Percentiles rank a stretch among this genome's conserved stretches.
Conservation (phyloP, 208 protist species). For the Angomonas desouzai region DNA sequence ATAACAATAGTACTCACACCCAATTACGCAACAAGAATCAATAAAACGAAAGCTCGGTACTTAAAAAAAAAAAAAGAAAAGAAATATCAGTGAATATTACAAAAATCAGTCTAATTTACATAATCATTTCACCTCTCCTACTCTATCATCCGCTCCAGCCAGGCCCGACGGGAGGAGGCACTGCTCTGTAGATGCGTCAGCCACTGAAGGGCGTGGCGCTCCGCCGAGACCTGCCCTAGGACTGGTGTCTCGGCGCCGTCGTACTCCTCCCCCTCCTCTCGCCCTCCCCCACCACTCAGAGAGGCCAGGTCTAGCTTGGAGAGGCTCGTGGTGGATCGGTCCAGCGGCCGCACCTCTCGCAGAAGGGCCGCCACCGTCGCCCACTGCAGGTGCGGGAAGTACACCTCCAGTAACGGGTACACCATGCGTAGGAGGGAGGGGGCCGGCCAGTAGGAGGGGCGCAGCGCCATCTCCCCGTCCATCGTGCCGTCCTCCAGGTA, state of each 20-base stretch:
- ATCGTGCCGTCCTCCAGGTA: constrained; percentile 8
- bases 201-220: neutral
- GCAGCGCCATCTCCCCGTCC: neutral
- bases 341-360: constrained; percentile 16
- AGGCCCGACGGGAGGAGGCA: neutral
- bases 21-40: neutral
- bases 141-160: constrained; percentile 12
- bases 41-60: neutral
- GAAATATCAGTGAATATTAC: neutral
- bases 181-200: neutral
- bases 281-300: neutral
- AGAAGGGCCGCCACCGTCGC: constrained; percentile 17
- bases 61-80: neutral
- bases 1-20: neutral
- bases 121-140: neutral
- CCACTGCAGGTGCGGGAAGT: constrained; percentile 21
- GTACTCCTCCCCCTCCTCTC: neutral
- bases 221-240: neutral
- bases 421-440: constrained; percentile 20
- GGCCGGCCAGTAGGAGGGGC: constrained; percentile 23
- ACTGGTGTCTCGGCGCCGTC: neutral
- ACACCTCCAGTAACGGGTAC: constrained; percentile 24
- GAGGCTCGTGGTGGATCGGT: constrained; percentile 18
- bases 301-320: neutral
- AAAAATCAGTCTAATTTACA: neutral